Base-by-base conservation (phyloP, 306 rosid species). In the Mimosa pudica region DNA sequence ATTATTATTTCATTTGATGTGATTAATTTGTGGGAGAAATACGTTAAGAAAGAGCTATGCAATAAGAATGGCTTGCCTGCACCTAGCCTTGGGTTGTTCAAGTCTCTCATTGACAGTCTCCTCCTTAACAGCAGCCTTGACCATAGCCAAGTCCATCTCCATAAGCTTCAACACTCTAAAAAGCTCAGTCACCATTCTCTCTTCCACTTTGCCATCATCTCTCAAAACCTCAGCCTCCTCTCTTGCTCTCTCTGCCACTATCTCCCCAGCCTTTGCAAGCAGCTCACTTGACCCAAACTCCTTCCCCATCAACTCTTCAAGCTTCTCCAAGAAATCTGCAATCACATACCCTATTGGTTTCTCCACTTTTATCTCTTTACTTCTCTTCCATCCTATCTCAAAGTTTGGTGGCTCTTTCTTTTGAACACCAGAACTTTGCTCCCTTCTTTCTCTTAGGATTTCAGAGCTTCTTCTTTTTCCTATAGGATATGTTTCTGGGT, bases 31-130 rank as follows among this genome's bases (percentile, higher is more conserved):
- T 24, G 30, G 30, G 30, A 24, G 30, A 24, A 24, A 24, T 24
- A 24, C 30, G 16, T 38, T 84, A 89, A 92, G 83, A 94, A 91
- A 44, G 97, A 92, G 84, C 30, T 87, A 81, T 73, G 97, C 97
- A 70, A 94, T 95, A 77, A 92, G 97, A 70, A 92, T 92, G 70
- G 98, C 97, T 87, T 94, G 98, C 89, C 98, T 92, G 88, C 98
- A 94, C 87, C 98, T 83, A 16, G 94, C 94, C 84, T 88, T 92
- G 20, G 98, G 97, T 76, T 87, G 92, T 74, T 81, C 81, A 73
- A 94, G 92, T 79, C 98, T 91, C 85, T 90, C 90, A 33, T 38
- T 48, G 78, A 90, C 58, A 0, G 98, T 94, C 44, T 94, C 98
- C 11, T 92, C 98, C 89, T 94, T 92, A 3, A 83, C 93, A 0